Conservation (phyloP, 2,329 filamentous ascomycete genomes). For the Ophiostoma pallidulum region DNA sequence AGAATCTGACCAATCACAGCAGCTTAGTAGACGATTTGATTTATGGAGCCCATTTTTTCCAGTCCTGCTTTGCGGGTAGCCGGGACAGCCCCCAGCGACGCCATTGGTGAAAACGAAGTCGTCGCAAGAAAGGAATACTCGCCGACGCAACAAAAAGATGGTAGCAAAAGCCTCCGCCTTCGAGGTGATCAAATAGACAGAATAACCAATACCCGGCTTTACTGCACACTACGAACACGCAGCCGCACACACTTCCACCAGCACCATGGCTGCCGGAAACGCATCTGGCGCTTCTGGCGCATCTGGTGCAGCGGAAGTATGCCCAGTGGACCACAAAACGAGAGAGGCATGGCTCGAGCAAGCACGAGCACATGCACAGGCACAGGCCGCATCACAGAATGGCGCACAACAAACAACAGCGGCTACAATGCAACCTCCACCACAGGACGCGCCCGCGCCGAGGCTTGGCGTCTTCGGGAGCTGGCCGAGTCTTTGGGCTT, state of each 20-base stretch:
- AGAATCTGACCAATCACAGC: slow-evolving; percentile 1
- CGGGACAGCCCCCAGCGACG: neutral
- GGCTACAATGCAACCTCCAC: slow-evolving; percentile 21
- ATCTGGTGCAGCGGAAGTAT: slow-evolving; percentile 29
- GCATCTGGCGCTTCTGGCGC: neutral
- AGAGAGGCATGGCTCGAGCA: slow-evolving; percentile 79
- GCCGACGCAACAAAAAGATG: too few relatives aligned
- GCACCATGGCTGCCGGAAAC: neutral
- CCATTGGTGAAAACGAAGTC: too few relatives aligned
- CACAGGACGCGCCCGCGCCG: neutral
- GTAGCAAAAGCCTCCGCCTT: too few relatives aligned
- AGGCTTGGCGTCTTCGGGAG: slow-evolving; percentile 4
- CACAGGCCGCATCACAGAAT: neutral
- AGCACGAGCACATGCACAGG: slow-evolving; percentile 39
- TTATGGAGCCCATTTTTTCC: too few relatives aligned
- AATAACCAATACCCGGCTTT: too few relatives aligned
- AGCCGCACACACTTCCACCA: neutral
- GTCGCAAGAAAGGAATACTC: too few relatives aligned
- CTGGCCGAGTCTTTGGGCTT: slow-evolving; percentile 11
- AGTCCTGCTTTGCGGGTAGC: neutral
- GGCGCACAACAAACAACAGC: neutral
- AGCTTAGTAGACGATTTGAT: neutral
- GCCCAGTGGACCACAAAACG: slow-evolving; percentile 85
- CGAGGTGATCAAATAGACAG: too few relatives aligned
- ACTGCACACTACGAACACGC: too few relatives aligned